Evolutionary conservation across 2,329 filamentous ascomycete species (phyloP).

Genomic region (Botrytis deweyae): DNA sequence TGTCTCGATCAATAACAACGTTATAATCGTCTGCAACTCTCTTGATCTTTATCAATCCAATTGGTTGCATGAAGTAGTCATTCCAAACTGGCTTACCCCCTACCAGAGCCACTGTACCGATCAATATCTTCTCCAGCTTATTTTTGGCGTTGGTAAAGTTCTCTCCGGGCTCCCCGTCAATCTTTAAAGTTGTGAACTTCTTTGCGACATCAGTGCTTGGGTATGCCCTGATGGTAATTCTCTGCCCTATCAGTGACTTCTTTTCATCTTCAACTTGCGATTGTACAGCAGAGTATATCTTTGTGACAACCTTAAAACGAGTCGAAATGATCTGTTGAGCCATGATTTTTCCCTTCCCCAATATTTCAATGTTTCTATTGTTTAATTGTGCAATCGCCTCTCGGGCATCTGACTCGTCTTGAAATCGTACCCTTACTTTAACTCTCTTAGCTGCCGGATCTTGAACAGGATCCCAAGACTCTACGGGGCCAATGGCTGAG

Average conservation of each 20-base stretch:
- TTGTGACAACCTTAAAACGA: conserved; percentile 42
- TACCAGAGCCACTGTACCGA: conserved; percentile 38
- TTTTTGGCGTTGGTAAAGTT: conserved; percentile 40
- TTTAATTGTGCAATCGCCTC: conserved; percentile 41
- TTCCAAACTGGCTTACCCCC: conserved; percentile 39
- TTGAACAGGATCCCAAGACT: not conserved
- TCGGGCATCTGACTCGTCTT: conserved; percentile 42
- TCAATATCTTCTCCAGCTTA: conserved; percentile 39
- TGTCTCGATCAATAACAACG: conserved; percentile 12
- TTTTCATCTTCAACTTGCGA: conserved; percentile 34
- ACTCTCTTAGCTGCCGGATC: conserved; percentile 22
- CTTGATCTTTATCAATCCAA: conserved; percentile 26
- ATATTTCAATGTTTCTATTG: conserved; percentile 38
- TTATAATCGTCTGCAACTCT: not conserved
- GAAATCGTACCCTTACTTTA: conserved; percentile 45
- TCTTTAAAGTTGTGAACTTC: conserved; percentile 41
- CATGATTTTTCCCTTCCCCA: conserved; percentile 40
- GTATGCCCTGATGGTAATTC: conserved; percentile 37
- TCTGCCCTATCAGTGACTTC: conserved; percentile 38
- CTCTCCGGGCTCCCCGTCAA: conserved; percentile 41
- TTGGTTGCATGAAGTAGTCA: conserved; percentile 22
- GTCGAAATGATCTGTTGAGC: conserved; percentile 42
- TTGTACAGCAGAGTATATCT: conserved; percentile 40
- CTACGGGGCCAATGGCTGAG: not conserved
- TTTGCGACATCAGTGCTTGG: conserved; percentile 28